Conservation (phyloP, 768 basidiomycete genomes). For the Rhodosporidiobolus sp. region DNA sequence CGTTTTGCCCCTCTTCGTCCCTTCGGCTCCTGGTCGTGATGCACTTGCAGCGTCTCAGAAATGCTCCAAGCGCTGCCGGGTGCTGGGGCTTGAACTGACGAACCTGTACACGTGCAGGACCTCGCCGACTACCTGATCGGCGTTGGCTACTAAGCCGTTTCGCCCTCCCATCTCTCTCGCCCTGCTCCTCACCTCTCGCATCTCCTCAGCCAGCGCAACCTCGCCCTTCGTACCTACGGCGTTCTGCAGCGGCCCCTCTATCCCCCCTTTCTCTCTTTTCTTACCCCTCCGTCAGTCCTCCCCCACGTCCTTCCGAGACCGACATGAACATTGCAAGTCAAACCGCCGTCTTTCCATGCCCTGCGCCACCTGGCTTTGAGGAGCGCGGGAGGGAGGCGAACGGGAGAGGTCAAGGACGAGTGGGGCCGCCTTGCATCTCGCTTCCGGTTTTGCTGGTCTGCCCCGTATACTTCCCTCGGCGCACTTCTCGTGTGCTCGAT, state of each 20-base stretch:
- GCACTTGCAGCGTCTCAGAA: neutral
- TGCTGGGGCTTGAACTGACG: neutral
- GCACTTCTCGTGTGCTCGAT: no score
- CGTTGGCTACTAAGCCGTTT: conserved; percentile 33
- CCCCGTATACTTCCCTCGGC: no score
- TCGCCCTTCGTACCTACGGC: neutral
- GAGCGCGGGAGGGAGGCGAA: no score
- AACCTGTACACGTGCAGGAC: conserved; percentile 20
- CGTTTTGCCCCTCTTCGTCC: neutral
- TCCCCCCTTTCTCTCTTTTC: neutral
- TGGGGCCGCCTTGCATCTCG: no score
- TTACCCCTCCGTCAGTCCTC: neutral
- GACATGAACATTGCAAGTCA: neutral
- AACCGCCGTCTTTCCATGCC: no score
- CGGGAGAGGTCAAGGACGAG: no score
- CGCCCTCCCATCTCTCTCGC: neutral
- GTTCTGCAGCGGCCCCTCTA: no score
- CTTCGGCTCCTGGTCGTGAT: no score
- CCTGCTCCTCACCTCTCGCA: neutral
- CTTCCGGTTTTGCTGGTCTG: no score
- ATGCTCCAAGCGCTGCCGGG: no score
- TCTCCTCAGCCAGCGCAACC: no score
- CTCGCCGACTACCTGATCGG: conserved; percentile 75
- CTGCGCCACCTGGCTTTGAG: no score
- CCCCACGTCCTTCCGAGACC: neutral